phyloP scores from a whole-genome alignment of 139 green algal genomes.

The Tetratostichococcus sp. region DNA sequence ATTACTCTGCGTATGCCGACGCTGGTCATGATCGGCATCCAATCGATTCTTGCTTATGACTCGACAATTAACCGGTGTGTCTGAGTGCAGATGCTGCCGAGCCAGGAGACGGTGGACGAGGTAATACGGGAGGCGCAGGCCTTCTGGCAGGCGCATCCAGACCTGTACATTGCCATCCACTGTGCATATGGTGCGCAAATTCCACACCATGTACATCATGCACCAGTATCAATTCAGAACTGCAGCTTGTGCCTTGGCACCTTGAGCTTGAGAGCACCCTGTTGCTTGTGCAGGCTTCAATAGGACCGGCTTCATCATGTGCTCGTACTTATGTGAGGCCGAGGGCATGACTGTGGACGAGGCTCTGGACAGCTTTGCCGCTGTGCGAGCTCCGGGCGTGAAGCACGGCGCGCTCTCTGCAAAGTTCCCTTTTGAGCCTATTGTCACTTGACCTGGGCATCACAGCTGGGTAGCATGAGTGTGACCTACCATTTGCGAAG shows the following conservation, averaged over 20 bases:
- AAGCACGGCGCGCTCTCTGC: conserved; percentile 59
- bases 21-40: no score
- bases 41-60: no score
- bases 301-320: conserved; percentile 83
- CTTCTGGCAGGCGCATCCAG: conserved; percentile 51
- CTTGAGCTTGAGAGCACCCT: neutral
- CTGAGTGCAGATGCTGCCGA: conserved; percentile 32
- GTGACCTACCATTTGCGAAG: no score
- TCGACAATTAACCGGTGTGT: no score
- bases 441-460: no score
- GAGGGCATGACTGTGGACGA: conserved; percentile 57
- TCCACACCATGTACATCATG: neutral
- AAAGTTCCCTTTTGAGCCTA: no score
- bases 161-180: conserved; percentile 75
- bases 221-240: no score
- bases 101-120: conserved; percentile 40
- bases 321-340: conserved; percentile 68
- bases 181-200: conserved; percentile 71
- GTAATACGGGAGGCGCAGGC: conserved; percentile 41
- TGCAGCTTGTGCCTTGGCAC: no score
- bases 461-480: no score
- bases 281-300: conserved; percentile 67
- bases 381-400: conserved; percentile 66
- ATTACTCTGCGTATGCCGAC: no score
- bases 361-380: conserved; percentile 65